Base-by-base conservation (phyloP, 306 rosid genomes). In the Prunus mira region DNA sequence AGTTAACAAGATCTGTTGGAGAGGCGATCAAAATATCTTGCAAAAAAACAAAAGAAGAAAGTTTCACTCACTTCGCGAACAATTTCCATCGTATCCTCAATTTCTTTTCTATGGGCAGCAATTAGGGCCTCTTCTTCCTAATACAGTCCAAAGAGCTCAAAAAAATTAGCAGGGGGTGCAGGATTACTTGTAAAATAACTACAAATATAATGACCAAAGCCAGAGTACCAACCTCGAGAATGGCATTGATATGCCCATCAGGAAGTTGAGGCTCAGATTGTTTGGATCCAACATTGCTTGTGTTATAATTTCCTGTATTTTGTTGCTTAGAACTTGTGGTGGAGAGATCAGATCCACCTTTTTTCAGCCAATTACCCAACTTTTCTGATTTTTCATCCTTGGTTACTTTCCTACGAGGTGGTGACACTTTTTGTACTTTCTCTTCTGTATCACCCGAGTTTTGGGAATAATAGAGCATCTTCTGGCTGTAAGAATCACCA, bases 21-120 rank as follows among this genome's bases (percentile, higher is more conserved):
- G 11, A 54, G n/a, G 28, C 13, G 3, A 28, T 38, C 24, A 9
- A 24, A 24, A 54, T 41, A 30, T 62, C 46, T 8, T 28, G 1
- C 46, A 38, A 47, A 24, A 49, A 24, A 49, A 5, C 4, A 14
- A 55, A 20, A 22, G 61, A 73, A 1, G 0, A 25, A 69, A 47
- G 6, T 13, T 56, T 19, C 45, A 86, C 99, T 90, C 80, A 92
- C 99, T 79, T 95, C 97, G n/a, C 97, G 97, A 75, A 95, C 97
- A 81, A 95, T 92, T 87, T 95, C 97, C 99, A 95, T 95, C 18
- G 99, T 95, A 80, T 95, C 97, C 84, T 92, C 99, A 2, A 95
- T 95, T 88, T 92, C 99, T 82, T 92, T 95, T 77, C 99, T 90
- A 73, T 95, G 99, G 66, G 99, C 97, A 82, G 96, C 90, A 83